phyloP scores from a whole-genome alignment of 1,284 basidiomycete species.

The Wolfiporia cocos region DNA sequence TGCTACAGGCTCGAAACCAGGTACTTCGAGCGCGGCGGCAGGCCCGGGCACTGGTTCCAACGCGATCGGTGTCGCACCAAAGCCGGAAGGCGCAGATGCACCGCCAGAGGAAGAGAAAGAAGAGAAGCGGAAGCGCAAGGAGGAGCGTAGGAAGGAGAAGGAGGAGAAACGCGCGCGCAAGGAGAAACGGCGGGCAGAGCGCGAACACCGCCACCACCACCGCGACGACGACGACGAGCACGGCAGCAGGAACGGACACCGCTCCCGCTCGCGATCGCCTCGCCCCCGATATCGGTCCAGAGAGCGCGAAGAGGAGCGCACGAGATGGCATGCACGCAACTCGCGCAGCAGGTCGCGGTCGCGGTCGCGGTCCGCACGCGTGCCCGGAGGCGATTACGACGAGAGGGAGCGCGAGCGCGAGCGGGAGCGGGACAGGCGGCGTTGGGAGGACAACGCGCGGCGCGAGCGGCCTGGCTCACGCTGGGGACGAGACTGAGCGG shows the following conservation, averaged over 20 bases:
- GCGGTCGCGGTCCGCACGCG: slow-evolving; percentile 21
- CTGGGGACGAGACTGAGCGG: slow-evolving; percentile 22
- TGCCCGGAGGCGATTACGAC: slow-evolving; percentile 31
- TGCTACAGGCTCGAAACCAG: slow-evolving; percentile 43
- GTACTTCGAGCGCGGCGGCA: slow-evolving; percentile 21
- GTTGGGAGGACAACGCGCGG: slow-evolving; percentile 42
- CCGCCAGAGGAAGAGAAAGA: slow-evolving; percentile 42
- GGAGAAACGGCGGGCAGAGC: slow-evolving; percentile 48
- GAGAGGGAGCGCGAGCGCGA: slow-evolving; percentile 40
- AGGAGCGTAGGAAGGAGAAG: slow-evolving; percentile 46
- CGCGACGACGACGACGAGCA: slow-evolving; percentile 3
- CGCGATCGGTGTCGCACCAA: slow-evolving; percentile 22
- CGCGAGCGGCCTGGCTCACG: slow-evolving; percentile 26
- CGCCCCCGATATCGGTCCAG: slow-evolving; percentile 12
- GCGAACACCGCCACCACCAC: slow-evolving; percentile 14
- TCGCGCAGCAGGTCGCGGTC: slow-evolving; percentile 22
- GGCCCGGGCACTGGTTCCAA: slow-evolving; percentile 31
- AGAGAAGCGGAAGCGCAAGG: slow-evolving; percentile 50
- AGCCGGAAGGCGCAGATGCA: slow-evolving; percentile 20
- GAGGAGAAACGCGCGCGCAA: slow-evolving; percentile 40
- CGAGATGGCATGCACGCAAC: slow-evolving; percentile 5
- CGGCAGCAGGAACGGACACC: slow-evolving; percentile 22
- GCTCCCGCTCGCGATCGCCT: slow-evolving; percentile 41
- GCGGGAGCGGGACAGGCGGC: slow-evolving; percentile 41
- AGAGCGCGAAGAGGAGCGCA: slow-evolving; percentile 13